A percentile compares a stretch with the other conserved stretches of the same genome.
Evolutionary conservation across 495 filamentous ascomycete genomes (phyloP).

Genomic region (Podospora appendiculata): DNA sequence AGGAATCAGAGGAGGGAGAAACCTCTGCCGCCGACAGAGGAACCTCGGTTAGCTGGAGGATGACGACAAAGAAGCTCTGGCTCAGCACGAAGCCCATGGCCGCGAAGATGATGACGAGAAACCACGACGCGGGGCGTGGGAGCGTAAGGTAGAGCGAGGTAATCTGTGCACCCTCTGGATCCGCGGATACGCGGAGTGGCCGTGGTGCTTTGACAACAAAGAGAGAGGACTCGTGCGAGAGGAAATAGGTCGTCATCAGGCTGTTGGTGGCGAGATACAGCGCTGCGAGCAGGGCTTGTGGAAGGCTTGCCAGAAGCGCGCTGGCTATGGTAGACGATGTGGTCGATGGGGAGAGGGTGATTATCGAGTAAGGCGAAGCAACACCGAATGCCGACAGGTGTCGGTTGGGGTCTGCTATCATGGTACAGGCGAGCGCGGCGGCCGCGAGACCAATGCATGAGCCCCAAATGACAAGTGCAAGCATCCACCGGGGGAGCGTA

Average conservation of each 20-base stretch:
- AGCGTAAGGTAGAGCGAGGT: slow-evolving; percentile 34
- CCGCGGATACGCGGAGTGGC: slow-evolving; percentile 28
- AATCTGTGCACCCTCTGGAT: slow-evolving; percentile 24
- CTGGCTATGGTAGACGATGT: slow-evolving; percentile 1
- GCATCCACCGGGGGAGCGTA: slow-evolving; percentile 27
- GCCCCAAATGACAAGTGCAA: slow-evolving; percentile 22
- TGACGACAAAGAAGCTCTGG: slow-evolving; percentile 23
- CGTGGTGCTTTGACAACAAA: slow-evolving; percentile 21
- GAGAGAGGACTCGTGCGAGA: slow-evolving; percentile 35
- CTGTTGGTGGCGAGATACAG: slow-evolving; percentile 35
- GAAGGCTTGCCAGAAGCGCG: slow-evolving; percentile 25
- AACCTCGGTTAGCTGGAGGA: slow-evolving; percentile 3
- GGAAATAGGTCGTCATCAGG: slow-evolving; percentile 29
- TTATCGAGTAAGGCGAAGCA: slow-evolving; percentile 15
- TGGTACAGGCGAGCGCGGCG: slow-evolving; percentile 20
- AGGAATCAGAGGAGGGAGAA: neutral
- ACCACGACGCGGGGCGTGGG: slow-evolving; percentile 29
- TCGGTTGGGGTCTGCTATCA: slow-evolving; percentile 8
- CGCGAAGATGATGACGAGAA: slow-evolving; percentile 26
- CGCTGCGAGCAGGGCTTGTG: slow-evolving; percentile 31
- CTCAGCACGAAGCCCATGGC: slow-evolving; percentile 29
- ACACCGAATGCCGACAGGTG: slow-evolving; percentile 24
- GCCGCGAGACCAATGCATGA: slow-evolving; percentile 18
- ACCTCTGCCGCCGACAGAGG: neutral
- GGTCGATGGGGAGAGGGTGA: slow-evolving; percentile 6